Percentiles rank a stretch among this genome's conserved stretches.
Evolutionary conservation across 2,329 filamentous ascomycete species (phyloP).

Genomic region (Cercospora canescens): DNA sequence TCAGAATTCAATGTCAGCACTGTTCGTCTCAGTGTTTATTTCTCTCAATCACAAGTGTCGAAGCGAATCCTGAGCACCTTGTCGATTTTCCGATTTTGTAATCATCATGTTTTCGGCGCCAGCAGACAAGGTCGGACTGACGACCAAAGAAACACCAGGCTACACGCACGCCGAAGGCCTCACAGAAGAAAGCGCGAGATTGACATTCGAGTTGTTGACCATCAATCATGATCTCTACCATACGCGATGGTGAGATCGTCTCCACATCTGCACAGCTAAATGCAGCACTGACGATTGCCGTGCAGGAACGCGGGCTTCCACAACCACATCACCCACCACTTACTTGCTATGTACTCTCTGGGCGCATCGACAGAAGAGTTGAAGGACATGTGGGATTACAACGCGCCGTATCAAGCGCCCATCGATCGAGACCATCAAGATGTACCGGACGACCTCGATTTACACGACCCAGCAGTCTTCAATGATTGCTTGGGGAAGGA

Average conservation of each 20-base stretch:
- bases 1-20: neutral
- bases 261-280: neutral
- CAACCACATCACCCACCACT: conserved; percentile 6
- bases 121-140: neutral
- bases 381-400: conserved; percentile 10
- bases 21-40: neutral
- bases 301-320: conserved; percentile 3
- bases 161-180: neutral
- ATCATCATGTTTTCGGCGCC: neutral
- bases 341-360: conserved; percentile 1
- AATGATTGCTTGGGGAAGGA: neutral
- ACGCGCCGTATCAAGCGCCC: conserved; percentile 6
- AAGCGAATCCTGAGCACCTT: too few species aligned
- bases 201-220: neutral
- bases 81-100: neutral
- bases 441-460: neutral
- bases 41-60: neutral
- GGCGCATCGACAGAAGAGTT: conserved; percentile 3
- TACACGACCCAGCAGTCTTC: neutral
- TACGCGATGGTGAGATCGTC: neutral
- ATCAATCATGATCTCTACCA: conserved; percentile 3
- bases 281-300: neutral
- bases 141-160: neutral
- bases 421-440: conserved; percentile 1
- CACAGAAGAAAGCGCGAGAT: neutral